phyloP scores from a whole-genome alignment of 73 alveolate genomes.

The Urostyla sp. region DNA sequence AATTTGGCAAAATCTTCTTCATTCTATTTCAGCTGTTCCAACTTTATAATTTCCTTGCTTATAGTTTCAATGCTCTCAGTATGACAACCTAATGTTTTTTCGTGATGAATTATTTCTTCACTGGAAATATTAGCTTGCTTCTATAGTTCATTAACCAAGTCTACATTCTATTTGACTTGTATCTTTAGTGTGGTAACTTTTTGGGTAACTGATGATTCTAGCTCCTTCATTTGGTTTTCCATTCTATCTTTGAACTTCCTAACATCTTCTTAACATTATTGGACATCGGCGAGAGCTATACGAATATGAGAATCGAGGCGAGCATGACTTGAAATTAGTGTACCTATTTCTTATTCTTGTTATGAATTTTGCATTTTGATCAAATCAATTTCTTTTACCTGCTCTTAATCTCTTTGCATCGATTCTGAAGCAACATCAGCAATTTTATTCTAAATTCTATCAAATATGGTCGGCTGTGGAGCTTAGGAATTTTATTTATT shows the following conservation, averaged over 20 bases:
- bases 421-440: conserved; percentile 1
- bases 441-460: conserved; percentile 20
- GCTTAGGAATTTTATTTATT: not conserved
- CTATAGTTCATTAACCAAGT: conserved; percentile 18
- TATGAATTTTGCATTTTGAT: not conserved
- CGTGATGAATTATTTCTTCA: not conserved
- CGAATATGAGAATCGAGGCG: conserved; percentile 26
- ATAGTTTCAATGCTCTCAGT: conserved; percentile 1
- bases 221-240: conserved; percentile 24
- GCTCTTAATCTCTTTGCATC: conserved; percentile 24
- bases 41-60: not conserved
- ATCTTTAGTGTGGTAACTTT: conserved; percentile 15
- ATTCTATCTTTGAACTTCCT: not conserved
- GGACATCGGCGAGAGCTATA: conserved; percentile 37
- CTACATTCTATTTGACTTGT: conserved; percentile 1
- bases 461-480: conserved; percentile 28
- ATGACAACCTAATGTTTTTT: not conserved
- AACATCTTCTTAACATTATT: not conserved
- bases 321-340: not conserved
- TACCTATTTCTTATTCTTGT: not conserved
- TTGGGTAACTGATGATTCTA: not conserved
- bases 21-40: conserved; percentile 13
- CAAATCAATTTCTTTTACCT: conserved; percentile 1
- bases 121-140: not conserved
- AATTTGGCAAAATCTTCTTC: not conserved